Conservation (phyloP, 2,329 filamentous ascomycete genomes). For the Sclerotinia borealis region DNA sequence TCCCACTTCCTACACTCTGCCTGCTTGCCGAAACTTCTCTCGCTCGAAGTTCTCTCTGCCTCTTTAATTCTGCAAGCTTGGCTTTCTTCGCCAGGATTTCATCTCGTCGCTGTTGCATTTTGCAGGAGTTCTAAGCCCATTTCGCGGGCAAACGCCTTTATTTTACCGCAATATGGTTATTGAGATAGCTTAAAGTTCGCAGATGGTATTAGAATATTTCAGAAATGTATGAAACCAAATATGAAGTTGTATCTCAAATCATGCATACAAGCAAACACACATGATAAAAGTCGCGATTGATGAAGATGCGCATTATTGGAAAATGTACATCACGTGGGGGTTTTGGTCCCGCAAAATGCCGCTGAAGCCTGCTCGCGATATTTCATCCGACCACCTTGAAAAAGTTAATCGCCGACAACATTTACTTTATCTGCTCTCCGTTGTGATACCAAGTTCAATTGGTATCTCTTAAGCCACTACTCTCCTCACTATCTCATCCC, state of each 20-base stretch:
- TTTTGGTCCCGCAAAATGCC: slow-evolving; percentile 12
- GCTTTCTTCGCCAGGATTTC: slow-evolving; percentile 96
- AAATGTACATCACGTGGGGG: slow-evolving; percentile 7
- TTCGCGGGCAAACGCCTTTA: slow-evolving; percentile 15
- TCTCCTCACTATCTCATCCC: slow-evolving; percentile 11
- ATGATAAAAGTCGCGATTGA: slow-evolving; percentile 1
- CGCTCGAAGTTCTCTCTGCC: slow-evolving; percentile 77
- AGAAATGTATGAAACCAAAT: neutral
- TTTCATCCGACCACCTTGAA: slow-evolving; percentile 21
- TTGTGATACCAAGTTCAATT: slow-evolving; percentile 28
- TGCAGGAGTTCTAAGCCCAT: slow-evolving; percentile 26
- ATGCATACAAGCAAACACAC: neutral
- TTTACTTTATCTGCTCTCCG: slow-evolving; percentile 17
- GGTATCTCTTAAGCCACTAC: slow-evolving; percentile 18
- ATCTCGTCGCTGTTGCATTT: slow-evolving; percentile 70
- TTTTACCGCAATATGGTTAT: slow-evolving; percentile 1
- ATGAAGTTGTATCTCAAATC: neutral
- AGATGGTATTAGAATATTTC: neutral
- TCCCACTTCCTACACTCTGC: slow-evolving; percentile 59
- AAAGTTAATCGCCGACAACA: slow-evolving; percentile 15
- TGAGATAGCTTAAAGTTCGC: neutral
- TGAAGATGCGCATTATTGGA: slow-evolving; percentile 8
- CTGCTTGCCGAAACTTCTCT: slow-evolving; percentile 67
- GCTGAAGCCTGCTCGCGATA: slow-evolving; percentile 10
- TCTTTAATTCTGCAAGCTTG: slow-evolving; percentile 92